Percentiles rank a stretch among this genome's conserved stretches.
These are phyloP conservation scores for Brassica carinata DNA, from an alignment of 345 rosid genomes.

Conservation along the genomic window DNA sequence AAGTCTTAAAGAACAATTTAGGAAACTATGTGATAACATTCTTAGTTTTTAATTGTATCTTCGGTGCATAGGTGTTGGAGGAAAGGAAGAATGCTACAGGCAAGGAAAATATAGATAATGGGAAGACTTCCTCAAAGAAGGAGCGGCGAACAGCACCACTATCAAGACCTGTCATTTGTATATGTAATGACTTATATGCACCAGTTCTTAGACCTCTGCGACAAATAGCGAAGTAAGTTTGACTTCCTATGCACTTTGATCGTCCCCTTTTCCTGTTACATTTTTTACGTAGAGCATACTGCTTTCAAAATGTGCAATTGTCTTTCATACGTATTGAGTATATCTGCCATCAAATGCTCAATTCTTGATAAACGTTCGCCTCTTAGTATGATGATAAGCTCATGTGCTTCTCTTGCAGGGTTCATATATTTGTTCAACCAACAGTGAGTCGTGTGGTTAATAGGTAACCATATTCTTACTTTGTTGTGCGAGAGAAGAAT, in stretches of 20 bases:
- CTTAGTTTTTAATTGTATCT: not conserved
- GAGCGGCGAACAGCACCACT: slow-evolving; percentile 59
- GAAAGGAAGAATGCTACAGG: slow-evolving; percentile 62
- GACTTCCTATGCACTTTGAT: slow-evolving; percentile 9
- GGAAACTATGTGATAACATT: slow-evolving; percentile 8
- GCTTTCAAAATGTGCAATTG: slow-evolving; percentile 6
- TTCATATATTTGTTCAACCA: slow-evolving; percentile 90
- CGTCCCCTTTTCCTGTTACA: slow-evolving; percentile 18
- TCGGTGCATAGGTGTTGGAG: slow-evolving; percentile 62
- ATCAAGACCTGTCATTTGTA: slow-evolving; percentile 79
- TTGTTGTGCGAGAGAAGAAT: not conserved
- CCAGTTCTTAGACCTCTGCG: slow-evolving; percentile 91
- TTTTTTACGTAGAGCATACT: not conserved
- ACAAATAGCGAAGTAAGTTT: slow-evolving; percentile 89
- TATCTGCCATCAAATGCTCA: slow-evolving; percentile 25
- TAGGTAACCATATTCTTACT: slow-evolving; percentile 57
- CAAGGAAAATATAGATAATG: slow-evolving; percentile 62
- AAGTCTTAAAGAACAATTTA: slow-evolving; percentile 2
- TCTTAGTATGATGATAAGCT: slow-evolving; percentile 24
- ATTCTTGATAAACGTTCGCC: slow-evolving; percentile 14
- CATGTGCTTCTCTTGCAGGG: slow-evolving; percentile 56
- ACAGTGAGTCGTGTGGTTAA: slow-evolving; percentile 82
- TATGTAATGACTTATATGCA: slow-evolving; percentile 90
- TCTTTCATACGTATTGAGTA: not conserved
- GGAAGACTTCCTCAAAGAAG: slow-evolving; percentile 60